Conservation (phyloP, 1,284 basidiomycete genomes). For the Rhodotorula sp. region DNA sequence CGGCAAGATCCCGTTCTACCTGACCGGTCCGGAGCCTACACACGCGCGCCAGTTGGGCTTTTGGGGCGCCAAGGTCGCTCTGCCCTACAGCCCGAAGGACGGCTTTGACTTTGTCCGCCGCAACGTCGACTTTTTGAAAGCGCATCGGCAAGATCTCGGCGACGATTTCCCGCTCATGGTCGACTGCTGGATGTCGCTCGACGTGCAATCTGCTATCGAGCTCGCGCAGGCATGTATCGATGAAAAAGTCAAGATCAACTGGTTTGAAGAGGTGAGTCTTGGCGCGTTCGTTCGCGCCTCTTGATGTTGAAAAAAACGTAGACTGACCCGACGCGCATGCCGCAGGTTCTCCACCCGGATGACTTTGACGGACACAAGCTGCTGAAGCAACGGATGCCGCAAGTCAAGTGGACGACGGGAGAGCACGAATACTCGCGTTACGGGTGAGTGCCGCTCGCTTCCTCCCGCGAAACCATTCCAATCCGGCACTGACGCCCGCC, state of each 20-base stretch:
- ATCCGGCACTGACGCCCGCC: conserved; percentile 37
- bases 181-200: conserved; percentile 49
- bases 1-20: conserved; percentile 56
- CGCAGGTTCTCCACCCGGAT: conserved; percentile 53
- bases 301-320: too few species aligned
- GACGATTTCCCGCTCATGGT: conserved; percentile 57
- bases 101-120: conserved; percentile 54
- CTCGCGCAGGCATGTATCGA: conserved; percentile 54
- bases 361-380: conserved; percentile 55
- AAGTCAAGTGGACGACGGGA: conserved; percentile 58
- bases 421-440: conserved; percentile 46
- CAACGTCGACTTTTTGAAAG: conserved; percentile 56
- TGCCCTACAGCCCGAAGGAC: conserved; percentile 57
- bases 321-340: not conserved
- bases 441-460: not conserved
- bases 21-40: conserved; percentile 56
- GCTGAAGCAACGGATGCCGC: conserved; percentile 55
- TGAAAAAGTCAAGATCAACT: conserved; percentile 55
- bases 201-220: conserved; percentile 55
- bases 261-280: conserved; percentile 57
- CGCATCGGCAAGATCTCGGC: conserved; percentile 54
- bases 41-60: conserved; percentile 55
- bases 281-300: not conserved
- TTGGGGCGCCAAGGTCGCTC: conserved; percentile 57
- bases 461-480: conserved; percentile 42